A percentile compares a stretch with the other conserved stretches of the same genome.
phyloP scores from a whole-genome alignment of 2,329 filamentous ascomycete species.

The Monosporascus sp. region DNA sequence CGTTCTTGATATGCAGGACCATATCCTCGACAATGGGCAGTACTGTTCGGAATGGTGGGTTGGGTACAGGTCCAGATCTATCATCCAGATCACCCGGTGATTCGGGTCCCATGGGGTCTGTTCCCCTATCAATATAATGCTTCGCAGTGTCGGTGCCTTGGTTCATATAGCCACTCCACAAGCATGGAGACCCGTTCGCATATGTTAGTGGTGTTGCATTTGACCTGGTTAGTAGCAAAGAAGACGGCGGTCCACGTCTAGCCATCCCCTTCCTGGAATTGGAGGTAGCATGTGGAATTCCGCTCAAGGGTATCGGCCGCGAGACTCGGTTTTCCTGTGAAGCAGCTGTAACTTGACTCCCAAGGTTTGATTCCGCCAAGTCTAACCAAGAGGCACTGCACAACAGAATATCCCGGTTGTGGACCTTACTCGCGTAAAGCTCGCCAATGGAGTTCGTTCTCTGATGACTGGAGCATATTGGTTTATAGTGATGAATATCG shows the following conservation, averaged over 20 bases:
- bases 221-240: slow-evolving; percentile 15
- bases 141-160: slow-evolving; percentile 10
- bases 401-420: slow-evolving; percentile 20
- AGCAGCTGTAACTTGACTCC: background rate
- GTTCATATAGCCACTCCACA: slow-evolving; percentile 21
- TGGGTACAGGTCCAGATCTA: slow-evolving; percentile 7
- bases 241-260: slow-evolving; percentile 18
- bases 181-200: slow-evolving; percentile 12
- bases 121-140: slow-evolving; percentile 35
- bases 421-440: slow-evolving; percentile 16
- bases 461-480: slow-evolving; percentile 7
- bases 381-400: slow-evolving; percentile 11
- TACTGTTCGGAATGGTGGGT: slow-evolving; percentile 34
- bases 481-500: slow-evolving; percentile 16
- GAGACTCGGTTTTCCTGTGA: slow-evolving; percentile 6
- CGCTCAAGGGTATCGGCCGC: slow-evolving; percentile 15
- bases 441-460: slow-evolving; percentile 20
- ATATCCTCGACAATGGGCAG: slow-evolving; percentile 52
- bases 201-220: slow-evolving; percentile 9
- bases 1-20: slow-evolving; percentile 48
- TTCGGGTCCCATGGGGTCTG: slow-evolving; percentile 26
- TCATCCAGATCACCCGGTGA: slow-evolving; percentile 9
- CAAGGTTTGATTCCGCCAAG: background rate
- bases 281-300: slow-evolving; percentile 13
- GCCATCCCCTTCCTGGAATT: slow-evolving; percentile 16